Evolutionary conservation across 1,139 yeast species (phyloP), one percentile per base, ranked within the genome.

Genomic region (Candida glucosophila): DNA sequence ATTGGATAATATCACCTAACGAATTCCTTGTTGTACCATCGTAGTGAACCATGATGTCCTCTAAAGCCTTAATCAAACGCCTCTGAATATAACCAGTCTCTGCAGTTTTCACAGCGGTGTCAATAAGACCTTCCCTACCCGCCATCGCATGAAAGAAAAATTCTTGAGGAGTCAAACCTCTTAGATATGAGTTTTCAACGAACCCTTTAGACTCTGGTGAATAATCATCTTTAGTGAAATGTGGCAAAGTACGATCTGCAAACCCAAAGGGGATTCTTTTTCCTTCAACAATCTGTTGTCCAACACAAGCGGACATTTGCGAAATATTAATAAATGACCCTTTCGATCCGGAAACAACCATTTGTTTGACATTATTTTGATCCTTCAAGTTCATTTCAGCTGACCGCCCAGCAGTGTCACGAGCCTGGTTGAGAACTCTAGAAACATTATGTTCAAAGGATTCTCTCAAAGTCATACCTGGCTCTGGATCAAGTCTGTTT

Each of bases 81-180:
- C 99, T 90, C 63, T 92, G 98, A 51, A 90, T 92, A 58, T 90
- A 90, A 61, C 99, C 99, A 17, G 99, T 90, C 61, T 90, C 98
- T 2, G 99, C 98, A 21, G 98, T 90, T 57, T 88, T 88, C 26
- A 88, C 97, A 10, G 97, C 97, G 32, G 99, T 90, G 73, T 90
- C 99, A 55, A 90, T 90, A 53, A 90, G 73, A 74, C 99, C 99
- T 66, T 90, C 99, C 72, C 99, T 85, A 71, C 99, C 99, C 45
- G 98, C 98, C 98, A 92, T 92, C 29, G 98, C 98, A 55, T 92
- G 99, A 80, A 90, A 90, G 52, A 92, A 92, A 56, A 92, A 92
- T 55, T 92, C 98, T 58, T 90, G 98, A 20, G 99, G 99, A 10
- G 98, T 90, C 47, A 92, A 69, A 22, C 99, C 99, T 67, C 98